Evolutionary conservation across 75 land plant genomes (phyloP).

Genomic region (Cunninghamia lanceolata): DNA sequence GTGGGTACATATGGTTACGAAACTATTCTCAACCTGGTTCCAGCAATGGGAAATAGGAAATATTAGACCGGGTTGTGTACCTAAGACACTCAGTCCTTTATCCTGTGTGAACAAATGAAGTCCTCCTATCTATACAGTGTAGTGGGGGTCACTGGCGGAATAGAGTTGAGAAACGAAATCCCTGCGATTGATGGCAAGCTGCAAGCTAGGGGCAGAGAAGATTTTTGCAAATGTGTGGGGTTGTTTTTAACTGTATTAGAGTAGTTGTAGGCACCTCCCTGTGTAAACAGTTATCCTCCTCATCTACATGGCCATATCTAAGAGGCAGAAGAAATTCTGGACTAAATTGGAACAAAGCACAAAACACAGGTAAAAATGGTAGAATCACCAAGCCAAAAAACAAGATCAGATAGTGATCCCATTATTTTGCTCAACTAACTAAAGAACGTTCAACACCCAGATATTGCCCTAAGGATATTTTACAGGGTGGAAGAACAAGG

Average conservation of each 20-base stretch:
- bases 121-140: too few relatives aligned
- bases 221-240: not conserved
- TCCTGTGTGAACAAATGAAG: too few relatives aligned
- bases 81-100: too few relatives aligned
- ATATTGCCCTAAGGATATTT: slow-evolving; percentile 25
- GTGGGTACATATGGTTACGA: too few relatives aligned
- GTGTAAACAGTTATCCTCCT: not conserved
- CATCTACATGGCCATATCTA: not conserved
- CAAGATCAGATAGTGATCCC: not conserved
- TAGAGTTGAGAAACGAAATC: too few relatives aligned
- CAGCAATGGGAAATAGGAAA: too few relatives aligned
- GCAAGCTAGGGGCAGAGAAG: too few relatives aligned
- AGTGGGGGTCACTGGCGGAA: too few relatives aligned
- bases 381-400: not conserved
- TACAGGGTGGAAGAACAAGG: slow-evolving; percentile 11
- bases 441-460: slow-evolving; percentile 15
- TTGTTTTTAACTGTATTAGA: not conserved
- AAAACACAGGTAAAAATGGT: not conserved
- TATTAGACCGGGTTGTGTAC: too few relatives aligned
- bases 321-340: slow-evolving; percentile 8
- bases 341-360: not conserved
- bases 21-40: too few relatives aligned
- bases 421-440: slow-evolving; percentile 14
- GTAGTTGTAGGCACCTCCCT: not conserved
- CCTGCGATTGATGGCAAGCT: too few relatives aligned